Percentiles rank a stretch among this genome's conserved stretches.
Evolutionary conservation across 441 rosid genomes (phyloP).

Genomic region (Gossypium schwendimanii): DNA sequence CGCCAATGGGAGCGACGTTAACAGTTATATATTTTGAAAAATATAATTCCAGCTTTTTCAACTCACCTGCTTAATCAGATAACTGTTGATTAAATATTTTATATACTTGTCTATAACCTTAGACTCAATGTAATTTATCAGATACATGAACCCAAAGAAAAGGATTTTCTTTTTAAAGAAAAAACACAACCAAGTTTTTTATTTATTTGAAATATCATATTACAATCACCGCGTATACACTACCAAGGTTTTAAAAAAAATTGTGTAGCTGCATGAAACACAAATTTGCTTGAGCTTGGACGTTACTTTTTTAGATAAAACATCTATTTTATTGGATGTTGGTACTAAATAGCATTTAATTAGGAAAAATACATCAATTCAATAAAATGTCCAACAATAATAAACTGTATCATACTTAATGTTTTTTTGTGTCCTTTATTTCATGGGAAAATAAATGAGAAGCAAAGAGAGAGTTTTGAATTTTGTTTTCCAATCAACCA

Average conservation of each 20-base stretch:
- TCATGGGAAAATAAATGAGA: no score
- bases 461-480: background rate
- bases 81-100: background rate
- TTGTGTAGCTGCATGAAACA: no score
- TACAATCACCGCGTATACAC: no score
- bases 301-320: no score
- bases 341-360: no score
- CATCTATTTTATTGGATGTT: no score
- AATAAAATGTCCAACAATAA: background rate
- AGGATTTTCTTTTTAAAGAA: background rate
- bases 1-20: constrained; percentile 37
- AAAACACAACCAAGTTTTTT: background rate
- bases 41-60: constrained; percentile 1
- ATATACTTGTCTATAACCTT: background rate
- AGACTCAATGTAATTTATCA: background rate
- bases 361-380: background rate
- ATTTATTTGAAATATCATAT: no score
- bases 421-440: background rate
- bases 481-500: background rate
- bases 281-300: no score
- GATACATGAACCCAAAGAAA: background rate
- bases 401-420: background rate
- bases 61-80: constrained; percentile 16
- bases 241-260: no score
- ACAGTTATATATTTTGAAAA: constrained; percentile 10